phyloP scores from a whole-genome alignment of 148 eudicot genomes.

The Nepenthes gracilis region DNA sequence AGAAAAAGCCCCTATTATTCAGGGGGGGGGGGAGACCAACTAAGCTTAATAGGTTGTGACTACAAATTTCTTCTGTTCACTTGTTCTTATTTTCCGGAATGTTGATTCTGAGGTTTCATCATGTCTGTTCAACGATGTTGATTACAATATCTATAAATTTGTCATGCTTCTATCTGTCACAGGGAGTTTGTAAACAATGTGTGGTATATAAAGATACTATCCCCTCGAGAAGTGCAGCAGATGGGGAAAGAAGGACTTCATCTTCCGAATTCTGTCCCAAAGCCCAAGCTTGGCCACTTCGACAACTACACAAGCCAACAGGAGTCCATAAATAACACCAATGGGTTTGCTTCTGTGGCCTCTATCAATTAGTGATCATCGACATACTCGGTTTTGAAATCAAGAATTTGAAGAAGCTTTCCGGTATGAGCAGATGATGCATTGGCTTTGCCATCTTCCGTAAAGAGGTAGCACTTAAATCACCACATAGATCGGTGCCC shows the following conservation, averaged over 20 bases:
- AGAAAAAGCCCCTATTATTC: no score
- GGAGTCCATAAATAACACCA: slow-evolving; percentile 29
- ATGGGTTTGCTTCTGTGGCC: slow-evolving; percentile 43
- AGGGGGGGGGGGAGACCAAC: no score
- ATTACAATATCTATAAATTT: no score
- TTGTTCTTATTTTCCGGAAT: no score
- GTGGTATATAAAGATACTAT: slow-evolving; percentile 71
- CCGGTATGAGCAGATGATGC: no score
- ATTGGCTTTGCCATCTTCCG: no score
- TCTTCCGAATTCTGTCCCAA: slow-evolving; percentile 38
- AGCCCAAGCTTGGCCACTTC: slow-evolving; percentile 34
- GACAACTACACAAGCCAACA: slow-evolving; percentile 39
- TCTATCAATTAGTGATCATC: slow-evolving; percentile 47
- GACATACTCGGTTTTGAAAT: not conserved
- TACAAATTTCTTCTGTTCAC: no score
- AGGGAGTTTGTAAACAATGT: slow-evolving; percentile 81
- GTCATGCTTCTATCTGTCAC: not conserved
- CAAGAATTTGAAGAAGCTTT: no score
- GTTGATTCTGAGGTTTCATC: no score
- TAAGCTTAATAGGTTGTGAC: no score
- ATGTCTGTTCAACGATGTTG: not conserved
- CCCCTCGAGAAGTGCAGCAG: slow-evolving; percentile 67
- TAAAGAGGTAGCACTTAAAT: no score
- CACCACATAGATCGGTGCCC: no score
- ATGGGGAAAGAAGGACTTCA: slow-evolving; percentile 65